phyloP scores from a whole-genome alignment of 208 protist species.

The Leishmania gerbilli region DNA sequence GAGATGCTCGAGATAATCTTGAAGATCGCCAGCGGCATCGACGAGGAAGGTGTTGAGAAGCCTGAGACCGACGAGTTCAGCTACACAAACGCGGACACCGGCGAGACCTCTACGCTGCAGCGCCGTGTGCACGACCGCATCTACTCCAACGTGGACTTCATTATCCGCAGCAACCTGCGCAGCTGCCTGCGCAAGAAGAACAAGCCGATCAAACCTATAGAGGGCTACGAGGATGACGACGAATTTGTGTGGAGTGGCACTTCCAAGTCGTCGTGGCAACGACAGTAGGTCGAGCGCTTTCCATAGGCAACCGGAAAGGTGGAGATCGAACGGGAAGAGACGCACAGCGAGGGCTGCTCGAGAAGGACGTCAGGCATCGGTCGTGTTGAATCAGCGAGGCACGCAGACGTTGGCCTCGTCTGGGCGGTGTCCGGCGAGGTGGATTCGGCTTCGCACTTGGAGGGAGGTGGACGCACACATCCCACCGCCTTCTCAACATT shows the following conservation, averaged over 20 bases:
- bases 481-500: too few species aligned
- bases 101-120: slow-evolving; percentile 15
- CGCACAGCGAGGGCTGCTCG: neutral
- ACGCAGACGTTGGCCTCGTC: too few species aligned
- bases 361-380: neutral
- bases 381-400: neutral
- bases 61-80: slow-evolving; percentile 22
- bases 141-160: slow-evolving; percentile 67
- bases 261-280: slow-evolving; percentile 7
- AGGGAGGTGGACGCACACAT: too few species aligned
- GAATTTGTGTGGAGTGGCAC: slow-evolving; percentile 27
- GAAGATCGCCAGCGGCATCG: slow-evolving; percentile 75
- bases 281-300: neutral
- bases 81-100: slow-evolving; percentile 18
- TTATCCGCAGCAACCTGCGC: slow-evolving; percentile 36
- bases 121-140: slow-evolving; percentile 59
- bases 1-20: slow-evolving; percentile 77
- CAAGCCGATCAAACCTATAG: slow-evolving; percentile 30
- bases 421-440: too few species aligned
- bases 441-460: too few species aligned
- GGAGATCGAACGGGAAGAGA: neutral
- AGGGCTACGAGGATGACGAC: slow-evolving; percentile 20
- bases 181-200: slow-evolving; percentile 47
- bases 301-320: neutral
- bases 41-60: slow-evolving; percentile 28